These are phyloP conservation scores for Alternaria sp. DNA, from an alignment of 2,329 filamentous ascomycete species.

Conservation along the genomic window DNA sequence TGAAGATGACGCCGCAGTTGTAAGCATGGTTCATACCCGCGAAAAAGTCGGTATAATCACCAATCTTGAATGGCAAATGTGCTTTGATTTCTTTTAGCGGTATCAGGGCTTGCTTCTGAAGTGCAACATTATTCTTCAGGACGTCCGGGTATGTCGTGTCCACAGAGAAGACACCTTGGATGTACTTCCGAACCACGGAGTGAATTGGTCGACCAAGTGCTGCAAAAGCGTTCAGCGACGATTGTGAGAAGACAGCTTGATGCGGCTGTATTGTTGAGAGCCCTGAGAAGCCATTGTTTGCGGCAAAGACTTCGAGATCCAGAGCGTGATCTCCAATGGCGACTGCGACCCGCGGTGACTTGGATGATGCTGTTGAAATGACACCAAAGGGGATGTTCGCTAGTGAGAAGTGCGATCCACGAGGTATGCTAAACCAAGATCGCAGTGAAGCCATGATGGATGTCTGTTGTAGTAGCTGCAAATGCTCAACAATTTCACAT, in stretches of 20 bases:
- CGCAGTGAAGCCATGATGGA: conserved; percentile 44
- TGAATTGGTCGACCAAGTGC: conserved; percentile 73
- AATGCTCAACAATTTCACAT: background rate
- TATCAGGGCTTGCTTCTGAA: conserved; percentile 67
- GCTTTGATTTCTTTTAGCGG: conserved; percentile 67
- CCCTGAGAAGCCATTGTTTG: conserved; percentile 66
- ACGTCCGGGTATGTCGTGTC: conserved; percentile 67
- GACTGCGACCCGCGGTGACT: conserved; percentile 69
- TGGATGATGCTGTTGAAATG: conserved; percentile 69
- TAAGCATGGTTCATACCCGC: conserved; percentile 81
- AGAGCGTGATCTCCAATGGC: conserved; percentile 77
- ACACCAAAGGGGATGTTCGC: conserved; percentile 86
- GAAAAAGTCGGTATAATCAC: conserved; percentile 88
- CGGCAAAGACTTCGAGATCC: conserved; percentile 70
- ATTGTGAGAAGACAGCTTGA: conserved; percentile 67
- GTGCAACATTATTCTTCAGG: conserved; percentile 67
- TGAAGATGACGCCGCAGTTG: conserved; percentile 75
- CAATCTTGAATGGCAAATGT: conserved; percentile 79
- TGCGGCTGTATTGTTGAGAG: conserved; percentile 66
- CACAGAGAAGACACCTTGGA: conserved; percentile 71
- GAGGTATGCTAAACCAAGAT: conserved; percentile 69
- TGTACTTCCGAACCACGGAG: conserved; percentile 70
- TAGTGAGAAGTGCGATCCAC: conserved; percentile 73
- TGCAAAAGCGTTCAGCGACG: conserved; percentile 77
- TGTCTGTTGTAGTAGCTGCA: background rate